phyloP scores from a whole-genome alignment of 345 rosid genomes.

The Gossypium herbaceum region DNA sequence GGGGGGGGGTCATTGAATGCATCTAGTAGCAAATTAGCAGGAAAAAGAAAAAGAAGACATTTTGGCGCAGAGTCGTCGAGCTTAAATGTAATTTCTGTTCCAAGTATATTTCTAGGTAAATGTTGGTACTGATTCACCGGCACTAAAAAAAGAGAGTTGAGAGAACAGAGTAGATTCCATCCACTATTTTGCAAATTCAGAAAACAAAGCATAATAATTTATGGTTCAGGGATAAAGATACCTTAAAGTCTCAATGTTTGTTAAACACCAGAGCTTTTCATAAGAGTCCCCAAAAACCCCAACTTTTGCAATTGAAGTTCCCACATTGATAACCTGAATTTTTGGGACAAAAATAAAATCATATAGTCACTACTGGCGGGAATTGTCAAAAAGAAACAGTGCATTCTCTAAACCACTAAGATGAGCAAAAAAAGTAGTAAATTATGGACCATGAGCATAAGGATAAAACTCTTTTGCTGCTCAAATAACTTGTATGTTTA shows the following conservation, averaged over 20 bases:
- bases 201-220: not conserved
- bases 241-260: conserved; percentile 91
- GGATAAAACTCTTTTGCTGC: not conserved
- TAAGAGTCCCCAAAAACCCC: conserved; percentile 67
- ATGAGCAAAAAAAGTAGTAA: not conserved
- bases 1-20: no score
- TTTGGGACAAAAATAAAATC: conserved; percentile 2
- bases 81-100: not conserved
- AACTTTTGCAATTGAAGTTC: conserved; percentile 80
- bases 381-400: not conserved
- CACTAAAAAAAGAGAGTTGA: not conserved
- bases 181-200: not conserved
- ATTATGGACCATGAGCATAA: not conserved
- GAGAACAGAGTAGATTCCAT: conserved; percentile 1
- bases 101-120: no score
- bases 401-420: not conserved
- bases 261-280: conserved; percentile 87
- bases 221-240: conserved; percentile 18
- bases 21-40: no score
- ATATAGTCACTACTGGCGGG: not conserved
- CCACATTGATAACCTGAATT: conserved; percentile 80
- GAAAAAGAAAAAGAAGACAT: no score
- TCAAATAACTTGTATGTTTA: not conserved
- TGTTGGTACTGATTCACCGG: not conserved
- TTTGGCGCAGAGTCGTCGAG: not conserved